phyloP scores from a whole-genome alignment of 176 grass and related monocot genomes.

The Carex pumila region DNA sequence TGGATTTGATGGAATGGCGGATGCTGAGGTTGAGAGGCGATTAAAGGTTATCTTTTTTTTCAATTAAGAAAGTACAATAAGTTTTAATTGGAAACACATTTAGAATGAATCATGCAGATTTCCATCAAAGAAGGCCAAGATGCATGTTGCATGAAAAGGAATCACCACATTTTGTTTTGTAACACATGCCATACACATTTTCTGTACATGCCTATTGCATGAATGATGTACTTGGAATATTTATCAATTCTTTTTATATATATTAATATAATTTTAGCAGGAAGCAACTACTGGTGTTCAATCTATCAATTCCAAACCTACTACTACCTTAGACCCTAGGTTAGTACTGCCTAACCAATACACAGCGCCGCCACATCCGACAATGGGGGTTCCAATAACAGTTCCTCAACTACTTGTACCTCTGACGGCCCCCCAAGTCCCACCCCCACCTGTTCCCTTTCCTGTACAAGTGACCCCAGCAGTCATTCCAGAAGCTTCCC shows the following conservation, averaged over 20 bases:
- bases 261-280: conserved; percentile 32
- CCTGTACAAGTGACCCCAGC: conserved; percentile 41
- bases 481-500: conserved; percentile 29
- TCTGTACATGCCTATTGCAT: conserved; percentile 2
- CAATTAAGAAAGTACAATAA: neutral
- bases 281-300: conserved; percentile 50
- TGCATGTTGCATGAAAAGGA: neutral
- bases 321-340: conserved; percentile 34
- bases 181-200: conserved; percentile 18
- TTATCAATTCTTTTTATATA: neutral
- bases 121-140: neutral
- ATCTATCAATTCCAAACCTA: conserved; percentile 35
- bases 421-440: conserved; percentile 33
- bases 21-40: conserved; percentile 76
- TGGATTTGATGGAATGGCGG: conserved; percentile 71
- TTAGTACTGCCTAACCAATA: conserved; percentile 30
- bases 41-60: conserved; percentile 58
- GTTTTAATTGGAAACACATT: neutral
- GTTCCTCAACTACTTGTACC: conserved; percentile 27
- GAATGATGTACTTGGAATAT: conserved; percentile 2
- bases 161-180: conserved; percentile 4
- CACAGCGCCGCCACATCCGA: conserved; percentile 26
- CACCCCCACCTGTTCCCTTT: conserved; percentile 33
- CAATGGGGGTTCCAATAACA: conserved; percentile 17
- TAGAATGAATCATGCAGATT: conserved; percentile 7